These are phyloP conservation scores for Margaritispora aquatica DNA, from an alignment of 495 filamentous ascomycete species.

Conservation along the genomic window DNA sequence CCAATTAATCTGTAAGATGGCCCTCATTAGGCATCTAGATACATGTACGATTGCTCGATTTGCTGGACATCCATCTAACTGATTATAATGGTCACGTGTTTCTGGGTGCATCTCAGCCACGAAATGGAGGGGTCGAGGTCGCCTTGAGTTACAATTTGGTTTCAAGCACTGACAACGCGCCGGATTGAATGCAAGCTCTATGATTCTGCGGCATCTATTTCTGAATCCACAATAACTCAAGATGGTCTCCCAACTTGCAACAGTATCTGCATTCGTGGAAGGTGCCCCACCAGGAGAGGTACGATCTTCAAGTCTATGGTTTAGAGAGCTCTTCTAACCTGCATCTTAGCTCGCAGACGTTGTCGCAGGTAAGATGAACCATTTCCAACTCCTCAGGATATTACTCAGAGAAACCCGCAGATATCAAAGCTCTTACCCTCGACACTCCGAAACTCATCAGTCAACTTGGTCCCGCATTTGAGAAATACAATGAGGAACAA, in stretches of 20 bases:
- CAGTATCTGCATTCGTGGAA: conserved; percentile 83
- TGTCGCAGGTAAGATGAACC: conserved; percentile 60
- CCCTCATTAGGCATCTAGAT: too few relatives aligned
- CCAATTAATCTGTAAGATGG: too few relatives aligned
- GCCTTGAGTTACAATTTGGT: neutral
- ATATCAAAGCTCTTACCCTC: conserved; percentile 79
- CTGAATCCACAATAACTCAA: neutral
- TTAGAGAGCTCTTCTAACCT: conserved; percentile 20
- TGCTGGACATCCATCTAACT: too few relatives aligned
- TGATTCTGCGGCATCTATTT: neutral
- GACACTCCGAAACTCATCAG: conserved; percentile 61
- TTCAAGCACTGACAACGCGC: neutral
- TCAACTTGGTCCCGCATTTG: conserved; percentile 74
- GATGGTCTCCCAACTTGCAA: conserved; percentile 39
- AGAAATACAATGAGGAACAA: conserved; percentile 95
- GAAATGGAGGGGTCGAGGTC: neutral
- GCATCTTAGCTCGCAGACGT: conserved; percentile 74
- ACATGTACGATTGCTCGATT: too few relatives aligned
- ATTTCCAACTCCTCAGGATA: conserved; percentile 8
- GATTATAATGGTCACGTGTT: neutral
- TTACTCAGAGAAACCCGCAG: conserved; percentile 35
- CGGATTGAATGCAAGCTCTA: neutral
- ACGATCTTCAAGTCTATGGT: conserved; percentile 24
- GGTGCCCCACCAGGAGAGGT: conserved; percentile 97
- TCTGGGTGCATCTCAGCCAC: neutral